phyloP scores from a whole-genome alignment of 257 asterid genomes.

The Capsicum baccatum region DNA sequence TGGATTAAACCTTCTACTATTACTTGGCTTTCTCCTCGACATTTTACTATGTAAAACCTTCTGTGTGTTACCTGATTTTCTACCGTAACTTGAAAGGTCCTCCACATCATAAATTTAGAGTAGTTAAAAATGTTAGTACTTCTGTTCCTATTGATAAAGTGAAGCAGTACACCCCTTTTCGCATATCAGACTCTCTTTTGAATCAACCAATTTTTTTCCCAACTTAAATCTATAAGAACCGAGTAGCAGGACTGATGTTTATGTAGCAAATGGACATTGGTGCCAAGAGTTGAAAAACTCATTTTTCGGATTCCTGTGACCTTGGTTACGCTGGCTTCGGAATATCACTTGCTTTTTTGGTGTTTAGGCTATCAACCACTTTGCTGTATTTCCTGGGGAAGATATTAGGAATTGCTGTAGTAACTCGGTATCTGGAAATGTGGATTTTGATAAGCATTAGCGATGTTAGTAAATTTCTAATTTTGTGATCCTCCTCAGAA shows the following conservation, averaged over 20 bases:
- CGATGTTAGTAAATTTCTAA: neutral
- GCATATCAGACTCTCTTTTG: neutral
- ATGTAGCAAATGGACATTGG: neutral
- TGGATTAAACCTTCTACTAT: neutral
- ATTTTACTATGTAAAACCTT: neutral
- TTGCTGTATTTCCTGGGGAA: neutral
- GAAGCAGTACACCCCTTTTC: neutral
- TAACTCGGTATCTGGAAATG: neutral
- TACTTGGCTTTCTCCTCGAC: neutral
- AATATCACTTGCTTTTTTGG: neutral
- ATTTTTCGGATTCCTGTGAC: neutral
- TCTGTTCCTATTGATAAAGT: neutral
- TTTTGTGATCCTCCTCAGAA: neutral
- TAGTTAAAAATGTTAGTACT: neutral
- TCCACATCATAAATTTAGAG: neutral
- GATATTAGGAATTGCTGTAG: neutral
- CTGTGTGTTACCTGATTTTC: neutral
- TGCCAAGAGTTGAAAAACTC: neutral
- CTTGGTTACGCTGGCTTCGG: neutral
- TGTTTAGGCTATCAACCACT: neutral
- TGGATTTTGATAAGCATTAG: neutral
- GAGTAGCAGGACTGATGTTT: neutral
- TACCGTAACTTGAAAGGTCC: neutral
- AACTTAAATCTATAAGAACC: neutral
- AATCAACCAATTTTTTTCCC: neutral